A percentile compares a stretch with the other conserved stretches of the same genome.
phyloP scores from a whole-genome alignment of 1,139 yeast genomes.

The Scheffersomyces parashehatae region DNA sequence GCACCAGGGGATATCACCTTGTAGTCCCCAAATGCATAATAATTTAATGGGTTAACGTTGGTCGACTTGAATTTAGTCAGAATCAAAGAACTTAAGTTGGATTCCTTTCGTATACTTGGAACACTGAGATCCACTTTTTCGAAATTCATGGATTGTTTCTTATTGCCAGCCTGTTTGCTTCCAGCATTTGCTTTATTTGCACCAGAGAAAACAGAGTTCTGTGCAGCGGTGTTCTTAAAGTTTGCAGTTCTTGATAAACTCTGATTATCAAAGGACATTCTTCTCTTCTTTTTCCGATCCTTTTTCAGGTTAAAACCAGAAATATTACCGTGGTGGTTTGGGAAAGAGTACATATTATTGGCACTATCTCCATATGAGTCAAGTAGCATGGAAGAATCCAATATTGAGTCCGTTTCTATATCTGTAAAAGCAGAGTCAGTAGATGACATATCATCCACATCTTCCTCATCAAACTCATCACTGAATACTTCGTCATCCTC shows the following conservation, averaged over 20 bases:
- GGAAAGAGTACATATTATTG: slow-evolving; percentile 17
- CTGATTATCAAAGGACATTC: slow-evolving; percentile 20
- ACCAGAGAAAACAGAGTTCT: slow-evolving; percentile 4
- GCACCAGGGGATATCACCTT: slow-evolving; percentile 20
- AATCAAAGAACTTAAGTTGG: slow-evolving; percentile 45
- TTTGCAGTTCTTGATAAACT: slow-evolving; percentile 13
- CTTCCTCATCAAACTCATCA: slow-evolving; percentile 11
- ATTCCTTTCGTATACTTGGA: slow-evolving; percentile 10
- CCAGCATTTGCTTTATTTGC: neutral
- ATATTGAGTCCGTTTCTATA: slow-evolving; percentile 41
- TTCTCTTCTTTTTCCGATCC: slow-evolving; percentile 18
- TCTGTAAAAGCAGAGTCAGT: slow-evolving; percentile 49
- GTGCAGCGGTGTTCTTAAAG: slow-evolving; percentile 7
- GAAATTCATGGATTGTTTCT: slow-evolving; percentile 18
- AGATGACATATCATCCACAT: slow-evolving; percentile 29
- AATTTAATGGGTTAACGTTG: slow-evolving; percentile 51
- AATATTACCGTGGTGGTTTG: slow-evolving; percentile 12
- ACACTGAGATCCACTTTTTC: slow-evolving; percentile 22
- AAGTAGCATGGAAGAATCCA: slow-evolving; percentile 33
- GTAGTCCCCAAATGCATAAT: slow-evolving; percentile 50
- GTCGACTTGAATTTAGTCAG: slow-evolving; percentile 35
- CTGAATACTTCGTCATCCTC: slow-evolving; percentile 1
- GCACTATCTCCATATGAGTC: slow-evolving; percentile 23
- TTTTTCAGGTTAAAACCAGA: slow-evolving; percentile 14
- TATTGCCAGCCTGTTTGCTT: slow-evolving; percentile 1